Evolutionary conservation across 306 rosid genomes (phyloP).

Genomic region (Betula pendula): DNA sequence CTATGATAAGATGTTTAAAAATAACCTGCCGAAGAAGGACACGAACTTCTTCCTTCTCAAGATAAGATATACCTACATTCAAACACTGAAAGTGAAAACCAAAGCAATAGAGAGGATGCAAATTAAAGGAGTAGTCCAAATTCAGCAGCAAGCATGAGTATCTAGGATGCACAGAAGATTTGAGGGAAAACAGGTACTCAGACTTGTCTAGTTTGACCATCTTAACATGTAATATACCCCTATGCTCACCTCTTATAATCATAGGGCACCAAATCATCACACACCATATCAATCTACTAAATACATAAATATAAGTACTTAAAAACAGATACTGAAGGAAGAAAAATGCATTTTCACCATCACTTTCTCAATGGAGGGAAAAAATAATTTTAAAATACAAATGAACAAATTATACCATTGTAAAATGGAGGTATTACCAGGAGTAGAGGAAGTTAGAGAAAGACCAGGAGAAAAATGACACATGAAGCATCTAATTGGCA

Average conservation of each 20-base stretch:
- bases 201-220: background rate
- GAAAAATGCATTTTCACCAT: background rate
- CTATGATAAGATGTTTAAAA: constrained; percentile 27
- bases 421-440: background rate
- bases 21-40: constrained; percentile 90
- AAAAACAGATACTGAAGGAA: background rate
- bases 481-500: background rate
- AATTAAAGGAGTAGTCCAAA: background rate
- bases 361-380: too few species aligned
- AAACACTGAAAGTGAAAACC: constrained; percentile 38
- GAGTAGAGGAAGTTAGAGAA: background rate
- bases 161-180: background rate
- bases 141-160: background rate
- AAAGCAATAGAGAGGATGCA: constrained; percentile 6
- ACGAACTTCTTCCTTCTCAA: constrained; percentile 98
- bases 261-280: background rate
- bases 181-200: background rate
- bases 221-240: background rate
- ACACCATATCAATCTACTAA: background rate
- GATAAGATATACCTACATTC: constrained; percentile 77
- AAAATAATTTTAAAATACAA: background rate
- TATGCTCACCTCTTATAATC: background rate
- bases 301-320: background rate
- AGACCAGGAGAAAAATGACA: background rate
- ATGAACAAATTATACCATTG: background rate